Base-by-base conservation (phyloP, 768 basidiomycete genomes). In the Hypholoma fasciculare region DNA sequence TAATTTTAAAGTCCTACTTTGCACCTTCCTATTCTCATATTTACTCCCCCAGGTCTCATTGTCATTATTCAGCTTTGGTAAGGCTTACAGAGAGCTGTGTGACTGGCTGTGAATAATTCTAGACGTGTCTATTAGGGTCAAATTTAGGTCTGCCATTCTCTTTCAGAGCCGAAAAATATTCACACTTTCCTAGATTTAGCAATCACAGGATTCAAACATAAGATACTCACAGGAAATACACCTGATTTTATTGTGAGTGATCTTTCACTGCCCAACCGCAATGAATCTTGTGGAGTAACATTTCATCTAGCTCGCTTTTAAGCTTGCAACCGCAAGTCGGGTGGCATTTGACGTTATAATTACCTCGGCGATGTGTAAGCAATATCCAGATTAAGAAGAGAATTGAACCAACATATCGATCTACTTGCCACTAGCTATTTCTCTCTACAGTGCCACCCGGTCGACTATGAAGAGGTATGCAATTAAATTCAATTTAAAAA, bases 11-110 rank as follows among this genome's bases (percentile, higher is more conserved):
- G 58, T 57, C 13, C 8, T 37, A 12, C 26, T 12, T 12, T 43
- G 27, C n/a, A 14, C 14, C 14, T 5, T 42, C 11, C 48, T 5
- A 17, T n/a, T 9, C 8, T n/a, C 34, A n/a, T 11, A 26, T 20
- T 20, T 7, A 7, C 4, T 17, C 38, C 12, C 12, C 16, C 34
- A 62, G 61, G 27, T 53, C 3, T 39, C 43, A 9, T 49, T 62
- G 13, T 27, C 54, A 3, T 14, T 62, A n/a, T 58, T 62, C 8
- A 62, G 53, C 51, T 62, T 58, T 47, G 57, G 61, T 62, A 51
- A 13, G 37, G 9, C 20, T 20, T 27, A 44, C 0, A 40, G 23
- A 23, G 23, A 23, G 23, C 23, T 23, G 23, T 23, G 23, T 23
- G 23, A 23, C 23, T 2, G 23, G 23, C 23, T 23, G 23, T 23